Evolutionary conservation across 2,329 filamentous ascomycete species (phyloP).

Genomic region (Alternaria dauci): DNA sequence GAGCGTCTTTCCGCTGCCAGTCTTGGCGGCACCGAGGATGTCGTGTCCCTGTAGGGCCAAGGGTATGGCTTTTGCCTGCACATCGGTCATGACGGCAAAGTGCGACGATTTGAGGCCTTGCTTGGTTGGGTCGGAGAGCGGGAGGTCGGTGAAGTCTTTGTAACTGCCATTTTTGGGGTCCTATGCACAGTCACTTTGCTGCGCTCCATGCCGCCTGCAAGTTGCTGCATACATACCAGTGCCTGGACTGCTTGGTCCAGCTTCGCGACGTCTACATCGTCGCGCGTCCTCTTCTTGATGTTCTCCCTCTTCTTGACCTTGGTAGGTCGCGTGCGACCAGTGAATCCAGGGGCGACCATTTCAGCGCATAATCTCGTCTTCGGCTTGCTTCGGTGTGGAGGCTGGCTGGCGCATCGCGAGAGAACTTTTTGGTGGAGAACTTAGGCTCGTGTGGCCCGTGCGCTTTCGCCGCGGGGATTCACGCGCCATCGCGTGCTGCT

Average conservation of each 20-base stretch:
- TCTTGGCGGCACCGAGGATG: constrained; percentile 93
- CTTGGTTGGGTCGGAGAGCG: constrained; percentile 81
- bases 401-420: constrained; percentile 23
- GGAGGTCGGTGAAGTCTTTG: constrained; percentile 81
- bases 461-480: constrained; percentile 33
- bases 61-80: constrained; percentile 89
- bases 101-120: constrained; percentile 84
- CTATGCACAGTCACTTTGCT: constrained; percentile 48
- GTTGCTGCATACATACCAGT: constrained; percentile 42
- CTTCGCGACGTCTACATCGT: constrained; percentile 59
- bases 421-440: constrained; percentile 39
- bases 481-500: constrained; percentile 1
- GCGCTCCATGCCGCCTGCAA: neutral
- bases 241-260: constrained; percentile 55
- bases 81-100: constrained; percentile 89
- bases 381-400: constrained; percentile 7
- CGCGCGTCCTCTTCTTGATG: constrained; percentile 63
- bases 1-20: constrained; percentile 92
- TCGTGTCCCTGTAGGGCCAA: constrained; percentile 85
- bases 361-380: constrained; percentile 19
- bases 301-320: constrained; percentile 65
- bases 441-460: constrained; percentile 25
- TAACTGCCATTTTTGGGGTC: constrained; percentile 67
- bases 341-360: constrained; percentile 47
- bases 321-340: constrained; percentile 57